Conservation (phyloP, 2,329 filamentous ascomycete genomes). For the Myriosclerotinia curreyana region DNA sequence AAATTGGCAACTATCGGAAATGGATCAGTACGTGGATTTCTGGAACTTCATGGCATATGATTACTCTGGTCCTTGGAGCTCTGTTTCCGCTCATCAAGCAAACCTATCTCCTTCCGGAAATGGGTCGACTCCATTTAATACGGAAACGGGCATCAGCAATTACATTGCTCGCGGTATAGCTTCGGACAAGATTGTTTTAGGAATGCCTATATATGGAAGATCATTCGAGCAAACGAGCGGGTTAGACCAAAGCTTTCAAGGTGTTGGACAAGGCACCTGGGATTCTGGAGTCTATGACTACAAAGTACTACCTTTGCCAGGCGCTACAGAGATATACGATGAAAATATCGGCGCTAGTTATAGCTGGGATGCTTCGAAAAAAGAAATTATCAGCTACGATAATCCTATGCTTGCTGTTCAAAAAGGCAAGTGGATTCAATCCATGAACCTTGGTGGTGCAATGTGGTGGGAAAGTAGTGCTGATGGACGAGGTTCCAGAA, state of each 20-base stretch:
- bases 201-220: constrained; percentile 1
- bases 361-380: too few species aligned
- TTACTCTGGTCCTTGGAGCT: constrained; percentile 65
- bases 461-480: too few species aligned
- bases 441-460: too few species aligned
- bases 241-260: not conserved
- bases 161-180: not conserved
- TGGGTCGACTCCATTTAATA: constrained; percentile 5
- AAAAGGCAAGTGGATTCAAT: too few species aligned
- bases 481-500: too few species aligned
- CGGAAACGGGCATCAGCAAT: not conserved
- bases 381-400: too few species aligned
- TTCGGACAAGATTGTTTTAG: constrained; percentile 2
- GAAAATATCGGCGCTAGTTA: too few species aligned
- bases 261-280: not conserved
- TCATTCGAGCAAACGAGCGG: not conserved
- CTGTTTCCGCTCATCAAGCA: constrained; percentile 62
- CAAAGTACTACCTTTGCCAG: not conserved
- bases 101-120: constrained; percentile 57
- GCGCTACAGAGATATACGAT: constrained; percentile 5
- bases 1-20: constrained; percentile 46
- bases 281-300: not conserved
- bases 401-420: too few species aligned
- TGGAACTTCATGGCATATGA: constrained; percentile 72
- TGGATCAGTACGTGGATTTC: constrained; percentile 51